phyloP scores from a whole-genome alignment of 192 early-diverging fungal species.

The Linnemannia schmuckeri region DNA sequence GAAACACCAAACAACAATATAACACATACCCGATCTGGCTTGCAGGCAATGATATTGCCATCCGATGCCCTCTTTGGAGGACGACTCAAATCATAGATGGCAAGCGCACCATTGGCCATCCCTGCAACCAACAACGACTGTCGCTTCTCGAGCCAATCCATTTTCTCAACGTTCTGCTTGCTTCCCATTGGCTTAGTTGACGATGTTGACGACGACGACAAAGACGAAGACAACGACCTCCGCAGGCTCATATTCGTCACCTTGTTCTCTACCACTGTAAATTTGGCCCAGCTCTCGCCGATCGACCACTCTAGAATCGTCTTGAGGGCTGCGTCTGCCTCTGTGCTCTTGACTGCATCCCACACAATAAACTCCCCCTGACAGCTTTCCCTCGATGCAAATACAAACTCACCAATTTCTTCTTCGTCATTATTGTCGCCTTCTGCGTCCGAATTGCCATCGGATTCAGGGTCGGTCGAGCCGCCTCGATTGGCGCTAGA shows the following conservation, averaged over 20 bases:
- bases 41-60: slow-evolving; percentile 44
- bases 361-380: slow-evolving; percentile 64
- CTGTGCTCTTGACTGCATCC: slow-evolving; percentile 58
- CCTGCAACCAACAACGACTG: slow-evolving; percentile 38
- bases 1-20: background rate
- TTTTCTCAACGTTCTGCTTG: background rate
- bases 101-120: slow-evolving; percentile 38
- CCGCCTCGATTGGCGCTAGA: slow-evolving; percentile 1
- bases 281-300: slow-evolving; percentile 50
- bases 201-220: background rate
- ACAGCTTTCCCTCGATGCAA: slow-evolving; percentile 59
- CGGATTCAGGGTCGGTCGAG: background rate
- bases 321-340: slow-evolving; percentile 54
- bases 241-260: background rate
- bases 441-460: background rate
- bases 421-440: background rate
- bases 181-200: background rate
- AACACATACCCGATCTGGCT: slow-evolving; percentile 31
- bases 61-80: slow-evolving; percentile 12
- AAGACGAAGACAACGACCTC: background rate
- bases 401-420: slow-evolving; percentile 25
- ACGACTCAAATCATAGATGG: slow-evolving; percentile 27
- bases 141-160: slow-evolving; percentile 4
- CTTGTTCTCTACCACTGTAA: slow-evolving; percentile 42
- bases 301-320: slow-evolving; percentile 57